These are phyloP conservation scores for Picea engelmannii DNA, from an alignment of 83 land plant species.

Conservation along the genomic window DNA sequence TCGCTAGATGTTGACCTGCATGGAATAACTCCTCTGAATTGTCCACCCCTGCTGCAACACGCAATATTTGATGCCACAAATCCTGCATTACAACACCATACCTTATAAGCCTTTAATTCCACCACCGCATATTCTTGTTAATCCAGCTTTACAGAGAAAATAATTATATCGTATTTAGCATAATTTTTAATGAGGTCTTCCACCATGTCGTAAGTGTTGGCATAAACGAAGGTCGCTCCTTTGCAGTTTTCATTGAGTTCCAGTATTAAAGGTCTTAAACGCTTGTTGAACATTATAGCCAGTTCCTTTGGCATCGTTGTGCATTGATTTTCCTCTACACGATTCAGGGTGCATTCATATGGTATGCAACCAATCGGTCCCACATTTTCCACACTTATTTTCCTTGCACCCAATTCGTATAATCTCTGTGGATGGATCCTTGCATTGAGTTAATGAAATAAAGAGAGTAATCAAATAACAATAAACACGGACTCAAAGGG, in stretches of 20 bases:
- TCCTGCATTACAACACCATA: constrained; percentile 29
- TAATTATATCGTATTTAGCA: constrained; percentile 42
- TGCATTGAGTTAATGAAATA: neutral
- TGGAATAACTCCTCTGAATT: constrained; percentile 57
- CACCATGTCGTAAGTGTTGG: no score
- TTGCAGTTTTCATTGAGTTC: no score
- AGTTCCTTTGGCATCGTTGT: constrained; percentile 39
- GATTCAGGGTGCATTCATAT: constrained; percentile 3
- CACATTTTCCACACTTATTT: constrained; percentile 58
- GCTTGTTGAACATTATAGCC: constrained; percentile 44
- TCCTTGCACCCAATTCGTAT: constrained; percentile 29
- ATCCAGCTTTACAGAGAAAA: neutral
- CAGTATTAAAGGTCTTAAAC: constrained; percentile 19
- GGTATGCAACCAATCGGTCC: constrained; percentile 85
- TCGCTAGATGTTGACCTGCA: constrained; percentile 45
- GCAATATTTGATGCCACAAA: constrained; percentile 58
- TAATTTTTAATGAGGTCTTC: constrained; percentile 27
- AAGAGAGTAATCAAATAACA: neutral
- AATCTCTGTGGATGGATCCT: constrained; percentile 34
- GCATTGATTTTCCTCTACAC: constrained; percentile 31
- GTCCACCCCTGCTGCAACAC: constrained; percentile 53
- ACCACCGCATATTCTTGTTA: no score
- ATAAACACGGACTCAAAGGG: no score
- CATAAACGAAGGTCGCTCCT: no score
- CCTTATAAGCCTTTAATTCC: no score